These are phyloP conservation scores for Cyclotella sp. DNA, from an alignment of 108 stramenopile genomes.

Conservation along the genomic window DNA sequence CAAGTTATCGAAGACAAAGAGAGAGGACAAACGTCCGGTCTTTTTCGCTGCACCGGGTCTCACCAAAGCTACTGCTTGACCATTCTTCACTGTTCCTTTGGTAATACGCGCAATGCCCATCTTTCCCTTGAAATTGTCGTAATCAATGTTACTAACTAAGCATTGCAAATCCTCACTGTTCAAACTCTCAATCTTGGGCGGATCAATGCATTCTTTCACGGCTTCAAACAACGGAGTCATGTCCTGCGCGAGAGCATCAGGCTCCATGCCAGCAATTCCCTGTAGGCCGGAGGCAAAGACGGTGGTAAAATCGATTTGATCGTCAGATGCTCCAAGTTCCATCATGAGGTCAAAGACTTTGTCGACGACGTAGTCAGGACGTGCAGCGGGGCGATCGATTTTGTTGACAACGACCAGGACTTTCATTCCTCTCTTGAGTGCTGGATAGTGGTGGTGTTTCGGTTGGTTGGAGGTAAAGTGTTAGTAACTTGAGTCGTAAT, in stretches of 20 bases:
- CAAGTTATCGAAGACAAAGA: slow-evolving; percentile 97
- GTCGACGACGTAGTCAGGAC: slow-evolving; percentile 98
- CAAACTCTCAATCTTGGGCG: slow-evolving; percentile 68
- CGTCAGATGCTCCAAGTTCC: slow-evolving; percentile 95
- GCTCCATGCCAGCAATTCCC: slow-evolving; percentile 89
- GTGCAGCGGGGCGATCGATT: slow-evolving; percentile 96
- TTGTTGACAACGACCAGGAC: slow-evolving; percentile 99
- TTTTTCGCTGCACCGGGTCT: slow-evolving; percentile 81
- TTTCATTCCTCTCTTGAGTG: slow-evolving; percentile 89
- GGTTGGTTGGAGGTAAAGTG: neutral
- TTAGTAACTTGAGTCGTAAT: neutral
- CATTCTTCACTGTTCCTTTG: slow-evolving; percentile 83
- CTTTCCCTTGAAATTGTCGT: slow-evolving; percentile 98
- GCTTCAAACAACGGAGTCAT: slow-evolving; percentile 96
- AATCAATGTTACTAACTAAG: slow-evolving; percentile 96
- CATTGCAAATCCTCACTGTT: slow-evolving; percentile 83
- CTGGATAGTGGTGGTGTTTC: slow-evolving; percentile 30
- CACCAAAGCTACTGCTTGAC: slow-evolving; percentile 79
- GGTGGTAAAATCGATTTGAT: slow-evolving; percentile 97
- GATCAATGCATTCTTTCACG: slow-evolving; percentile 70
- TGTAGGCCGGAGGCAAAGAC: slow-evolving; percentile 95
- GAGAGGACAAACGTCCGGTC: slow-evolving; percentile 81
- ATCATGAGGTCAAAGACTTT: slow-evolving; percentile 98
- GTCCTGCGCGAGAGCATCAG: slow-evolving; percentile 77
- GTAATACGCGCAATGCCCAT: slow-evolving; percentile 96